A percentile compares a stretch with the other conserved stretches of the same genome.
Evolutionary conservation across 176 grass and related monocot genomes (phyloP).

Genomic region (Puccinellia tenuiflora): DNA sequence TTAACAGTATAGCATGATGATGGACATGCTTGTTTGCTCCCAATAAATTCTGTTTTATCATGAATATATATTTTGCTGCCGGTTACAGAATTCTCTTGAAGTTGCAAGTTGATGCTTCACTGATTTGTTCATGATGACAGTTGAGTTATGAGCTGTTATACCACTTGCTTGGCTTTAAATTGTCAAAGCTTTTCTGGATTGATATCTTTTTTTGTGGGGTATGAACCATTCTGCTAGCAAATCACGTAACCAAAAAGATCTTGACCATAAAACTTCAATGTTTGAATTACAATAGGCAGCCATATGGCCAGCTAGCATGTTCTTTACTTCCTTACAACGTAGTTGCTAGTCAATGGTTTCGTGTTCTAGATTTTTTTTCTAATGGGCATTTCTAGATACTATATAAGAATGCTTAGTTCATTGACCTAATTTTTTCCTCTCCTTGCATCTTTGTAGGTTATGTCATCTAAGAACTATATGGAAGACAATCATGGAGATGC

Average conservation of each 20-base stretch:
- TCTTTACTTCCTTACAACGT: neutral
- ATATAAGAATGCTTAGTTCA: neutral
- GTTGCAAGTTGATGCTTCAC: neutral
- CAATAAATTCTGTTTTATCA: neutral
- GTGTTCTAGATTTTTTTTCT: neutral
- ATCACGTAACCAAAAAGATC: no score
- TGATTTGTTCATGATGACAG: neutral
- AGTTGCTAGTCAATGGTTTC: neutral
- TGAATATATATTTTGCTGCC: neutral
- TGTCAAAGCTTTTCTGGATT: neutral
- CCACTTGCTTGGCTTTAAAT: slow-evolving; percentile 7
- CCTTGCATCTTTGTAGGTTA: slow-evolving; percentile 10
- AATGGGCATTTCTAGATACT: neutral
- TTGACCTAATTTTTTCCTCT: neutral
- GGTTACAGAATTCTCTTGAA: neutral
- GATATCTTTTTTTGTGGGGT: neutral
- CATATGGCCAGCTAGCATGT: neutral
- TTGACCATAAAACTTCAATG: no score
- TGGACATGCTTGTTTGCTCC: neutral
- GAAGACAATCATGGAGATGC: slow-evolving; percentile 18
- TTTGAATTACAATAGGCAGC: neutral
- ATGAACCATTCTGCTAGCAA: neutral
- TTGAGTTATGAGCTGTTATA: slow-evolving; percentile 13
- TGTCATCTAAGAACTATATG: slow-evolving; percentile 26
- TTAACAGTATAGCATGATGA: neutral